These are phyloP conservation scores for Periconia digitata DNA, from an alignment of 2,329 filamentous ascomycete species.

Conservation along the genomic window DNA sequence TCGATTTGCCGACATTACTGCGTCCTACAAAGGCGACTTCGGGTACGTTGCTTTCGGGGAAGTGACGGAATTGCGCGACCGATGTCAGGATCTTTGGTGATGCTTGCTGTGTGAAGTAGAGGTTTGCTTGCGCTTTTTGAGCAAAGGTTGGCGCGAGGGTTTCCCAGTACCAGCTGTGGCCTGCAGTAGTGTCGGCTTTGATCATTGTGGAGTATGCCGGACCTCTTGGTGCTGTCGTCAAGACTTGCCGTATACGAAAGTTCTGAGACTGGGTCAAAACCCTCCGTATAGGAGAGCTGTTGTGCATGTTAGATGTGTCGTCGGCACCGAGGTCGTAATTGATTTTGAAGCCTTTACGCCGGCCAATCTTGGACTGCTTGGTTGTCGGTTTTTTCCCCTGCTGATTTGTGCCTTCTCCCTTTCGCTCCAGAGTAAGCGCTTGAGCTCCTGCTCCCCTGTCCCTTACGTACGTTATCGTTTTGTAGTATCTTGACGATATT, in stretches of 20 bases:
- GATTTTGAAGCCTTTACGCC: too few relatives aligned
- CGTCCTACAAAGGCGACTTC: conserved; percentile 70
- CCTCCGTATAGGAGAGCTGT: too few relatives aligned
- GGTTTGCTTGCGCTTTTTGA: conserved; percentile 45
- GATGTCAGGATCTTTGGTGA: conserved; percentile 60
- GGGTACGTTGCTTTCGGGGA: conserved; percentile 57
- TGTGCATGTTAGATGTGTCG: too few relatives aligned
- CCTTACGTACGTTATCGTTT: too few relatives aligned
- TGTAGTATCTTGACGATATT: too few relatives aligned
- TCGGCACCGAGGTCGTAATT: too few relatives aligned
- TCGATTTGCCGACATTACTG: conserved; percentile 71
- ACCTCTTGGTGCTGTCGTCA: not conserved
- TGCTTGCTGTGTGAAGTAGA: conserved; percentile 46
- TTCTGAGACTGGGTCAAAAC: too few relatives aligned
- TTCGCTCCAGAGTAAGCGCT: too few relatives aligned
- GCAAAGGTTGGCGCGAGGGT: conserved; percentile 26
- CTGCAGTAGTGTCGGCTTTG: conserved; percentile 9
- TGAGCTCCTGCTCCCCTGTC: too few relatives aligned
- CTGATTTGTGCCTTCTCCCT: too few relatives aligned
- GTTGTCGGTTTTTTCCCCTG: too few relatives aligned
- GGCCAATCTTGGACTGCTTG: too few relatives aligned
- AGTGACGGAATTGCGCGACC: conserved; percentile 60
- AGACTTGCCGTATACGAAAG: not conserved
- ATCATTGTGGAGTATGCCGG: not conserved
- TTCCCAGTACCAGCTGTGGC: conserved; percentile 40